Evolutionary conservation across 768 basidiomycete genomes (phyloP), one percentile per base, ranked within the genome.

Genomic region (Amanita rubescens): DNA sequence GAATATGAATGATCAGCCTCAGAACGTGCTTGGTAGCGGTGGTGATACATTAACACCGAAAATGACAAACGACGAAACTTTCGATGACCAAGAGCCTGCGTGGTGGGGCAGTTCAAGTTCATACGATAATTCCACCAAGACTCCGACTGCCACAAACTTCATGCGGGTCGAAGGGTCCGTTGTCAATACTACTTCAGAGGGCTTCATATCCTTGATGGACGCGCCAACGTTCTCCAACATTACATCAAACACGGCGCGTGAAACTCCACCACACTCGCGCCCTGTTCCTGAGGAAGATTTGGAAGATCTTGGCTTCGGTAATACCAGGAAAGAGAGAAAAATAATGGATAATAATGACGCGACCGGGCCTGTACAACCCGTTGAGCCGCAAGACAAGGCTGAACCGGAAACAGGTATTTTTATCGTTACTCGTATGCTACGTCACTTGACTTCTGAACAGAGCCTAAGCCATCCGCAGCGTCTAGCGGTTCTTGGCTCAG

Each of bases 231-330:
- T 75, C 78, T 32, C 68, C 77, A 3, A 65, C 75, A 34, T 64
- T 63, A 0, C 63, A 70, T 15, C 53, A 57, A 15, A 55, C 66
- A 15, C 55, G 64, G 17, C 15, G 51, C 59, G 11, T 59, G 56
- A 42, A 50, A 47, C 17, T 10, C 39, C 38, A 32, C 46, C 24
- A 34, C 54, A 57, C 60, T 46, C 30, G 48, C 59, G 6, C 49
- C 58, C 25, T 56, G 45, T 55, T 25, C 51, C 55, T 49, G 66
- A 73, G 7, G 81, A 82, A 7, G 86, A 87, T 11, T 84, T 84
- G 0, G 93, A 95, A 41, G 93, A 96, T 63, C 77, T 99, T 48
- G 96, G 96, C 1, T 77, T 98, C 57, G 92, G 94, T 2, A 99
- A 98, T 63, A 73, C 69, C 12, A 75, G 77, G 63, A 67, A 32